phyloP scores from a whole-genome alignment of 1,284 basidiomycete species.

The Microbotryomycetes sp. region DNA sequence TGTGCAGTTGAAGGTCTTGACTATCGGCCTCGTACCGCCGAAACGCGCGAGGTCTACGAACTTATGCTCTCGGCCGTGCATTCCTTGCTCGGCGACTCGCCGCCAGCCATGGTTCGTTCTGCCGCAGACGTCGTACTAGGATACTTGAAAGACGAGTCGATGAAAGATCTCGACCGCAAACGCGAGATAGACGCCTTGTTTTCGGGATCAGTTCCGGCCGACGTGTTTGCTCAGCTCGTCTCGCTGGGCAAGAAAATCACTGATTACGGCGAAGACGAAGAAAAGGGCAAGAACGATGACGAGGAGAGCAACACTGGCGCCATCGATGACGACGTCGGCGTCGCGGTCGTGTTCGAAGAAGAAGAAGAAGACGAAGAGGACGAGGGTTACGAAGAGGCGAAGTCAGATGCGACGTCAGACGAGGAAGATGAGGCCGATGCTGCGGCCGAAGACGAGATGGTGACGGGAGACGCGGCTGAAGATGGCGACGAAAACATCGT shows the following conservation, averaged over 20 bases:
- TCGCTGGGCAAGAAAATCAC: slow-evolving; percentile 91
- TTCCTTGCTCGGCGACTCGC: slow-evolving; percentile 77
- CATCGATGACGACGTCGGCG: slow-evolving; percentile 71
- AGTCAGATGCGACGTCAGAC: slow-evolving; percentile 49
- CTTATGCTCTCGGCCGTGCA: slow-evolving; percentile 81
- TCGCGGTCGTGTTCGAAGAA: slow-evolving; percentile 93
- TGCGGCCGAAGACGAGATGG: slow-evolving; percentile 33
- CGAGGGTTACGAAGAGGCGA: slow-evolving; percentile 50
- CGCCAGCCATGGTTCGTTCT: slow-evolving; percentile 88
- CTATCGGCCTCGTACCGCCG: slow-evolving; percentile 85
- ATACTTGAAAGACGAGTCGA: slow-evolving; percentile 75
- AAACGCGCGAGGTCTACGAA: slow-evolving; percentile 92
- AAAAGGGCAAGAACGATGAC: slow-evolving; percentile 63
- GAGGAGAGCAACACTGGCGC: slow-evolving; percentile 55
- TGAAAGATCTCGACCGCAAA: slow-evolving; percentile 98
- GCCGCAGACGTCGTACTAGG: slow-evolving; percentile 89
- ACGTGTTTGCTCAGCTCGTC: slow-evolving; percentile 77
- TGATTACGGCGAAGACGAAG: slow-evolving; percentile 86
- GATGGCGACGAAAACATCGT: slow-evolving; percentile 52
- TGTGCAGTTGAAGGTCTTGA: slow-evolving; percentile 70
- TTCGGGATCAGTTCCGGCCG: slow-evolving; percentile 56
- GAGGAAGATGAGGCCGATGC: slow-evolving; percentile 47
- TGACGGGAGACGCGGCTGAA: slow-evolving; percentile 48
- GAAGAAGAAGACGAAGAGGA: slow-evolving; percentile 86
- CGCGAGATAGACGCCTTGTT: slow-evolving; percentile 82